Evolutionary conservation across 345 rosid genomes (phyloP), one percentile per base, ranked within the genome.

Genomic region (Ricinus communis): DNA sequence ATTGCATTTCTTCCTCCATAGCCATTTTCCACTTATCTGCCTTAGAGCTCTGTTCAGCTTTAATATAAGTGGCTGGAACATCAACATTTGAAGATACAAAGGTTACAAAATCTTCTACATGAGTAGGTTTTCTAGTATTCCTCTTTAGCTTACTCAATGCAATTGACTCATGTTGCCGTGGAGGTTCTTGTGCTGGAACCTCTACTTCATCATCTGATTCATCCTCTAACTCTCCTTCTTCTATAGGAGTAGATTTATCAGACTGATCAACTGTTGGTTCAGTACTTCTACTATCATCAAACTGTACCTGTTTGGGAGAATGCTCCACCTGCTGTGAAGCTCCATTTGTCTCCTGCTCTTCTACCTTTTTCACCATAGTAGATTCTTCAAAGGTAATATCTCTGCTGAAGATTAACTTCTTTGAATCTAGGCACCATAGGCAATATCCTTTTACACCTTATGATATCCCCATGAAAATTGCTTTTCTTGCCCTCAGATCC

Each of bases 381-480:
- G 18, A 61, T 62, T 62, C 28, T 18, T 62, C 1, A 41, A 62
- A 62, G 50, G 50, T 62, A 62, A 62, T 18, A 62, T 62, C 27
- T 8, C 4, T 40, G 7, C 31, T 38, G 19, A 62, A 18, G n/a
- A 62, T 62, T n/a, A 40, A 7, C 28, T 62, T 36, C 18, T 11
- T 40, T 41, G 16, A 1, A 5, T 62, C 49, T 8, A n/a, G 28
- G 18, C 66, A 36, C 66, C 49, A 59, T 13, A 59, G n/a, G 18
- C 2, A 43, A 31, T 33, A 59, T 16, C 24, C 43, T 31, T 59
- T 33, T 15, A 62, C 50, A 36, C 66, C 8, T 38, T 5, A 21
- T 11, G 11, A 13, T 5, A 36, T 8, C 15, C 50, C 50, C 8
- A 62, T 62, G 0, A 62, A 62, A 1, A 62, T 38, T 18, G 19